These are phyloP conservation scores for Dictyostelium capitatum DNA, from an alignment of 78 protist species.

Conservation along the genomic window DNA sequence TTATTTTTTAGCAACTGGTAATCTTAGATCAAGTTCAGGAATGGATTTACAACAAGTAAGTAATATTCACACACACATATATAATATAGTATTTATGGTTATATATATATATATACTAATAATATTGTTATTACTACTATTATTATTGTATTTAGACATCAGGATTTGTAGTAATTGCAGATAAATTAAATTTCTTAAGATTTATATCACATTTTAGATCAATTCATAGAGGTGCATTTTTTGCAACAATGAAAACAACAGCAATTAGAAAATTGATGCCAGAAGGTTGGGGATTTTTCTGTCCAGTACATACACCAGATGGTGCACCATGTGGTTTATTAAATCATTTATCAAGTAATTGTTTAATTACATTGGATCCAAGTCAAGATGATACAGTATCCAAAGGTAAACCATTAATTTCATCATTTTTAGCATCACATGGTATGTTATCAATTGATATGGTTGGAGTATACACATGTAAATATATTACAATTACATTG, in stretches of 20 bases:
- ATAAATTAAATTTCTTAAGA: conserved; percentile 95
- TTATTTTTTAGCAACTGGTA: conserved; percentile 95
- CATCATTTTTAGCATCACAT: conserved; percentile 40
- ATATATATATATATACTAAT: background rate
- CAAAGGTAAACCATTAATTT: background rate
- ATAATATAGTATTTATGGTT: background rate
- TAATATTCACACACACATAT: conserved; percentile 4
- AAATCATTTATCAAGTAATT: conserved; percentile 94
- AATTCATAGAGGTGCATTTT: conserved; percentile 96
- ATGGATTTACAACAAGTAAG: conserved; percentile 94
- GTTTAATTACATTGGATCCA: conserved; percentile 77
- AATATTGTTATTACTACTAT: background rate
- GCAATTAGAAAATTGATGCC: conserved; percentile 97
- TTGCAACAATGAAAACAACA: conserved; percentile 96
- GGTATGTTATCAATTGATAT: conserved; percentile 53
- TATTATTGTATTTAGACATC: conserved; percentile 71
- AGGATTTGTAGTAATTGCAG: conserved; percentile 97
- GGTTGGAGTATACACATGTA: background rate
- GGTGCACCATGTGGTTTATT: conserved; percentile 99
- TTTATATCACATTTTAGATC: conserved; percentile 93
- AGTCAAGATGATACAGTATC: background rate
- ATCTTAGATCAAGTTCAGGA: conserved; percentile 88
- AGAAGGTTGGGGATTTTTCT: conserved; percentile 98
- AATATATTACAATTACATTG: conserved; percentile 47
- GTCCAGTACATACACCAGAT: conserved; percentile 99